Evolutionary conservation across 192 early-diverging fungal genomes (phyloP).

Genomic region (Rhizophagus prolifer): DNA sequence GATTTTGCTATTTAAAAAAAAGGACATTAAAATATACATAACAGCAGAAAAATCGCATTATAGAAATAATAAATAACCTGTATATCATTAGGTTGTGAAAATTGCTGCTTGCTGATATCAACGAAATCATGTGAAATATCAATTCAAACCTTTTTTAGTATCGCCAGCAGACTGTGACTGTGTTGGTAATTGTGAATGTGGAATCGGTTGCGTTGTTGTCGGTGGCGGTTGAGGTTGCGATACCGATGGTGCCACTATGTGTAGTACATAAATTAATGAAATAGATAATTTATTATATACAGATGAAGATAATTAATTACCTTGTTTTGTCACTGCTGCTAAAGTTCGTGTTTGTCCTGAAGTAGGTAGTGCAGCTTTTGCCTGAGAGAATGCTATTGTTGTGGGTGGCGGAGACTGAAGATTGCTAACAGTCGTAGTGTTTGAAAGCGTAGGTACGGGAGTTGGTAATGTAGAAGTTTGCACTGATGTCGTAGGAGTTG

Average conservation of each 20-base stretch:
- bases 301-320: neutral
- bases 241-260: neutral
- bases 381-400: slow-evolving; percentile 30
- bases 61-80: neutral
- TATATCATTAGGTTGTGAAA: neutral
- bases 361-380: neutral
- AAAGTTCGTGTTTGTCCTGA: neutral
- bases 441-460: slow-evolving; percentile 30
- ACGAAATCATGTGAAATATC: neutral
- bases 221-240: neutral
- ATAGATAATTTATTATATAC: neutral
- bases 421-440: slow-evolving; percentile 31
- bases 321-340: slow-evolving; percentile 1
- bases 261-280: neutral
- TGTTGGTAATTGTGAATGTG: slow-evolving; percentile 7
- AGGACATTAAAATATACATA: neutral
- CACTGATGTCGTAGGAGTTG: slow-evolving; percentile 19
- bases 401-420: slow-evolving; percentile 34
- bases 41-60: neutral
- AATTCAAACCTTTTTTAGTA: neutral
- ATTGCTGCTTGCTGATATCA: slow-evolving; percentile 15
- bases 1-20: neutral
- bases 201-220: slow-evolving; percentile 12
- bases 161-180: slow-evolving; percentile 6
- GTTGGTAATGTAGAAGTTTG: slow-evolving; percentile 34